Percentiles rank a stretch among this genome's conserved stretches.
Evolutionary conservation across 345 rosid genomes (phyloP).

Genomic region (Adansonia digitata): DNA sequence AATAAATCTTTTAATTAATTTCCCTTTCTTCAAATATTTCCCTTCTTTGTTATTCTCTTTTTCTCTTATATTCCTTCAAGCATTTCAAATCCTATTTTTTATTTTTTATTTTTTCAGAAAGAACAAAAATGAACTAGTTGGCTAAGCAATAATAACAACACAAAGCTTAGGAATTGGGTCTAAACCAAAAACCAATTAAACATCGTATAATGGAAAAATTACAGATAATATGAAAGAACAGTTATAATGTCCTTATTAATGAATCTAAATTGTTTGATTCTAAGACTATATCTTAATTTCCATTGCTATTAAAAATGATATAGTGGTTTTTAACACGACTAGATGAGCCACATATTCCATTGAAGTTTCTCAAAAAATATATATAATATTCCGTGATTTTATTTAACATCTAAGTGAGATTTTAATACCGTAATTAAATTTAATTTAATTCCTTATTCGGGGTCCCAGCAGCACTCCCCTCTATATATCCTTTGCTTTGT

Average conservation of each 20-base stretch:
- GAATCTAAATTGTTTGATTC: background rate
- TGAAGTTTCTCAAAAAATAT: background rate
- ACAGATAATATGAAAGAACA: background rate
- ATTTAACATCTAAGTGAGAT: too few relatives aligned
- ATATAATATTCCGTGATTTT: background rate
- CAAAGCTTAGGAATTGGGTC: background rate
- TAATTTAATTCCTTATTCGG: too few relatives aligned
- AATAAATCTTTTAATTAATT: too few relatives aligned
- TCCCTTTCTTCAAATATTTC: too few relatives aligned
- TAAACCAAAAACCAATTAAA: background rate
- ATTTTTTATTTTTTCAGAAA: background rate
- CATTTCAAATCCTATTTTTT: background rate
- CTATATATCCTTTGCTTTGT: background rate
- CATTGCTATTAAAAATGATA: background rate
- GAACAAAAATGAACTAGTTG: background rate
- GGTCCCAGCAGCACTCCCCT: background rate
- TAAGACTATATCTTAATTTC: background rate
- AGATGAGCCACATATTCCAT: background rate
- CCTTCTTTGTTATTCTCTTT: too few relatives aligned
- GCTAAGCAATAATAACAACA: background rate
- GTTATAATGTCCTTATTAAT: background rate
- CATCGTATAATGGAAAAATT: background rate
- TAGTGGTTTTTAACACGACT: background rate
- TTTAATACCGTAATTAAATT: background rate
- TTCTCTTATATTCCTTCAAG: too few relatives aligned